These are phyloP conservation scores for Entomortierella beljakovae DNA, from an alignment of 192 early-diverging fungal species.

Conservation along the genomic window DNA sequence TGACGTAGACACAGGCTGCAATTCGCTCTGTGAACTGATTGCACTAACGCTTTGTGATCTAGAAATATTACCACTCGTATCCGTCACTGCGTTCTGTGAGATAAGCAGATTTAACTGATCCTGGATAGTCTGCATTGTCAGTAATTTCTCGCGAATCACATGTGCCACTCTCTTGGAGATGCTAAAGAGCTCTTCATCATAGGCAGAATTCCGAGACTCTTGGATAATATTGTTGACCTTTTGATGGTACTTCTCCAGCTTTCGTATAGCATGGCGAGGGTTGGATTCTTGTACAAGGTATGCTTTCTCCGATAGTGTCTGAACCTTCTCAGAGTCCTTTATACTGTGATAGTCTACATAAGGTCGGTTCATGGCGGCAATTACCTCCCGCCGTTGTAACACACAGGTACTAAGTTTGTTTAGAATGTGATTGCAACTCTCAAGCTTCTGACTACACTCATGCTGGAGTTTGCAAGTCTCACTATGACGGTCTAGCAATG, in stretches of 20 bases:
- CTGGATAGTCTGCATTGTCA: conserved; percentile 47
- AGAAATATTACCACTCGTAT: conserved; percentile 1
- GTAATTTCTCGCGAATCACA: conserved; percentile 50
- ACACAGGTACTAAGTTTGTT: conserved; percentile 57
- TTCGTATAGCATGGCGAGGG: conserved; percentile 39
- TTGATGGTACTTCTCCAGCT: conserved; percentile 47
- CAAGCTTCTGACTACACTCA: conserved; percentile 49
- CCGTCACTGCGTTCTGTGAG: conserved; percentile 11
- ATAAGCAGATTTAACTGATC: conserved; percentile 28
- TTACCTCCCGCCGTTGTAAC: conserved; percentile 58
- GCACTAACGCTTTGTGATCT: conserved; percentile 45
- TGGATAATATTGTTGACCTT: conserved; percentile 27
- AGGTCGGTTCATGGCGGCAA: conserved; percentile 55
- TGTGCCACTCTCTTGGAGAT: conserved; percentile 55
- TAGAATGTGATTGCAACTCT: conserved; percentile 75
- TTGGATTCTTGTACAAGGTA: conserved; percentile 30
- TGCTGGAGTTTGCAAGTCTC: conserved; percentile 72
- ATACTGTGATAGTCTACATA: conserved; percentile 56
- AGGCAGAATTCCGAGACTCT: conserved; percentile 25
- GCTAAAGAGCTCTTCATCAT: conserved; percentile 51
- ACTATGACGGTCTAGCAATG: conserved; percentile 79
- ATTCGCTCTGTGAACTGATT: conserved; percentile 45
- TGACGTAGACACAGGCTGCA: conserved; percentile 19
- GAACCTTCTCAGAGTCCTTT: conserved; percentile 56
- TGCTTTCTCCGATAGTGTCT: conserved; percentile 37